These are phyloP conservation scores for Sugiyamaella smithiae DNA, from an alignment of 805 yeast species.

Conservation along the genomic window DNA sequence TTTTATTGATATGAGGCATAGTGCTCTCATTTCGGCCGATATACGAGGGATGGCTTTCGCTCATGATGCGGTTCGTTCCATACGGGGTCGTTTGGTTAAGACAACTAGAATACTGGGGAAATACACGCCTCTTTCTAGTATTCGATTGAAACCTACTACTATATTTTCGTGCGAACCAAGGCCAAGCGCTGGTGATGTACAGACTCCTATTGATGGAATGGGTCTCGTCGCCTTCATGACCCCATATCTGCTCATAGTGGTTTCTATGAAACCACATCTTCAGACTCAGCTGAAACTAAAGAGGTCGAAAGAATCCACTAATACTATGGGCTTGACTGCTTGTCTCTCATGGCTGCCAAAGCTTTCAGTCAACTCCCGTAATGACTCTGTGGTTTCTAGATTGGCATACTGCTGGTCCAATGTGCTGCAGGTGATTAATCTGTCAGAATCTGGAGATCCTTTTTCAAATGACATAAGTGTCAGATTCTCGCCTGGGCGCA, in stretches of 20 bases:
- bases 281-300: conserved; percentile 55
- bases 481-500: conserved; percentile 40
- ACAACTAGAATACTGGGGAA: conserved; percentile 55
- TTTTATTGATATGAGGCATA: conserved; percentile 50
- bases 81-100: conserved; percentile 49
- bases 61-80: conserved; percentile 61
- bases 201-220: conserved; percentile 49
- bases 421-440: conserved; percentile 52
- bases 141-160: conserved; percentile 27
- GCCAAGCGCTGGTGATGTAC: conserved; percentile 59
- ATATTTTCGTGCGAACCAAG: conserved; percentile 46
- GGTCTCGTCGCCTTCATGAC: conserved; percentile 64
- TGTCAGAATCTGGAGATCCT: conserved; percentile 37
- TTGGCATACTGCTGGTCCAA: conserved; percentile 73
- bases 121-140: conserved; percentile 23
- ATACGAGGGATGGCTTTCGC: conserved; percentile 53
- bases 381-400: conserved; percentile 23
- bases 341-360: conserved; percentile 66
- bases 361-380: conserved; percentile 21
- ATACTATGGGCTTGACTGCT: conserved; percentile 39
- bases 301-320: conserved; percentile 41
- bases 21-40: conserved; percentile 58
- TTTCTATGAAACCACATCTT: conserved; percentile 52
- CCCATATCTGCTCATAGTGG: conserved; percentile 46
- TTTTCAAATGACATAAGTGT: conserved; percentile 27